Base-by-base conservation (phyloP, 148 eudicot species). In the Polygonum aviculare region DNA sequence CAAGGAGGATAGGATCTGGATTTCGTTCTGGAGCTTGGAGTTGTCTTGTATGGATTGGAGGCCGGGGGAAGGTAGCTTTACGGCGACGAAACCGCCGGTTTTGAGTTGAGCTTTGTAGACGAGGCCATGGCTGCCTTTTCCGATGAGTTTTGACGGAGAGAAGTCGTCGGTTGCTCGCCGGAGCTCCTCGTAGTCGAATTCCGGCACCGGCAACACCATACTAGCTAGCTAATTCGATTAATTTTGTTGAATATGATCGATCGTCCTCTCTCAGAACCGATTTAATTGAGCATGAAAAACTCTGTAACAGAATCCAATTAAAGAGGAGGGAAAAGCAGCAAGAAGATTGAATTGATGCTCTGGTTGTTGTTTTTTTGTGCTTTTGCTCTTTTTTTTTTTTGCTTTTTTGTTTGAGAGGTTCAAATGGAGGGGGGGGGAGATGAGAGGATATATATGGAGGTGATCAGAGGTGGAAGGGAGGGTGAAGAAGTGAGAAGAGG, bases 51-150 rank as follows among this genome's bases (percentile, higher is more conserved):
- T 89, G 72, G 81, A 79, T 78, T 70, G 78, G 40, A 89, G 89
- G 16, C 88, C 93, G 18, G 72, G 38, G 2, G 90, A 87, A 75
- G 69, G 86, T 77, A 75, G 86, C 83, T 92, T 92, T 22, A 92
- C 79, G 4, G 97, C 97, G 18, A 87, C 90, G 1, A 78, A 52
- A 55, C 55, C 74, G 18, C 90, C 86, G 21, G 84, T 84, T 67
- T 78, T 79, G 55, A 92, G 86, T 1, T 72, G n/a, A 11, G 87
- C 97, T 81, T 82, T 86, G 88, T 88, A 92, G 55, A 92, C 78
- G 45, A 91, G 78, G 36, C 97, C 97, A 83, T 92, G 95, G 83
- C 97, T 92, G 75, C 97, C 97, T 87, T 81, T 87, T 50, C 97
- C 95, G 35, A 90, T 71, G 10, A 90, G 48, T 44, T 75, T 75